Evolutionary conservation across 495 filamentous ascomycete genomes (phyloP), one percentile per base, ranked within the genome.

Genomic region (Haplographium delicatum): DNA sequence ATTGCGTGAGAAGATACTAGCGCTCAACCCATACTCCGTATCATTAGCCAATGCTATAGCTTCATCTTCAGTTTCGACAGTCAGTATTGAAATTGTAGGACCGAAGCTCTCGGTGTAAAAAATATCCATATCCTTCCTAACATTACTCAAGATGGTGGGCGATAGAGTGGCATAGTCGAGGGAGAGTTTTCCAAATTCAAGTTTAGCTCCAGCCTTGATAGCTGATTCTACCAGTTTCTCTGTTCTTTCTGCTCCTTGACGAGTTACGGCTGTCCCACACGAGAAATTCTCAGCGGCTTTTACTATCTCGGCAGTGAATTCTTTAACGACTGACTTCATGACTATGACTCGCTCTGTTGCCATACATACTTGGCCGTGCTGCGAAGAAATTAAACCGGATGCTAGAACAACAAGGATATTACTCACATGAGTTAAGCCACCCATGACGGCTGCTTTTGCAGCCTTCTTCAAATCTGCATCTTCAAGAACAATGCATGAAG

Each of bases 301-400:
- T n/a, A n/a, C n/a, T n/a, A n/a, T n/a, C n/a, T 75, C 41, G 71
- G 63, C 34, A 79, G 74, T n/a, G 64, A 94, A 95, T 37, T 74
- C 61, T n/a, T 74, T 73, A 25, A 78, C 78, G 50, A 94, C 66
- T n/a, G 74, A 69, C 26, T 76, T 76, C 63, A 91, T 84, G 26
- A 94, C 85, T 15, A 96, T 66, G 63, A 96, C 87, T 24, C 84
- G 80, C 68, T 95, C 90, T 1, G 89, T 94, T 2, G 83, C 78
- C 90, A 96, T 91, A 71, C 90, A 96, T 46, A 93, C 80, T 71
- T 96, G 90, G 1, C 90, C 90, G 6, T 35, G 35, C 38, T 50
- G 27, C 19, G 22, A 19, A 2, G 10, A 25, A 2, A 26, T 25
- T 5, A 19, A 10, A 50, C 5, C 2, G 5, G 25, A 26, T 42